Evolutionary conservation across 371 early-diverging fungal genomes (phyloP).

Genomic region (Syncephalis fuscata): DNA sequence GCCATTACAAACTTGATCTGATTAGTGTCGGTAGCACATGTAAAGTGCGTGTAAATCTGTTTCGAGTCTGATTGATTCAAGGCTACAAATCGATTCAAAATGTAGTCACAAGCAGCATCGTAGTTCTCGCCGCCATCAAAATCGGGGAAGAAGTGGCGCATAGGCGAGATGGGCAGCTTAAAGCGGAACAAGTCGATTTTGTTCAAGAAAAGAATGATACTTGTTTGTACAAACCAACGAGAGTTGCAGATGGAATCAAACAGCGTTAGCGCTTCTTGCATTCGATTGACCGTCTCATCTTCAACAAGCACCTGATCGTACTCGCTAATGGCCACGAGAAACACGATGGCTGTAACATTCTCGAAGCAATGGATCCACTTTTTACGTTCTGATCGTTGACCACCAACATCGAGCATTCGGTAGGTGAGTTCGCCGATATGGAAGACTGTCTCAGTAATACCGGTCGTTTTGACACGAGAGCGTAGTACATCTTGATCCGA

Average conservation of each 20-base stretch:
- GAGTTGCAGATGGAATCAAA: constrained; percentile 94
- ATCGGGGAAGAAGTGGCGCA: constrained; percentile 72
- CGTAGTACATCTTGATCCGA: constrained; percentile 80
- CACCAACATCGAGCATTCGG: constrained; percentile 91
- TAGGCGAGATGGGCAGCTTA: constrained; percentile 65
- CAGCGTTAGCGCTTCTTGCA: constrained; percentile 87
- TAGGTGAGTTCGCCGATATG: constrained; percentile 68
- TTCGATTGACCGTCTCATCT: constrained; percentile 90
- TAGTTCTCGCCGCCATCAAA: constrained; percentile 54
- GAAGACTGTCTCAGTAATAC: constrained; percentile 80
- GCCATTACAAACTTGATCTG: constrained; percentile 93
- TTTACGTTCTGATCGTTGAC: constrained; percentile 85
- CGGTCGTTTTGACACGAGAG: constrained; percentile 81
- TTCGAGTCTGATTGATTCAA: constrained; percentile 68
- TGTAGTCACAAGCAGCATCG: constrained; percentile 68
- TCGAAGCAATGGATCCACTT: constrained; percentile 95
- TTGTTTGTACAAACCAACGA: constrained; percentile 83
- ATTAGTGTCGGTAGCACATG: constrained; percentile 94
- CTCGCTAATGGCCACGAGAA: constrained; percentile 84
- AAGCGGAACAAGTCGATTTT: constrained; percentile 89
- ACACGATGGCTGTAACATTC: constrained; percentile 90
- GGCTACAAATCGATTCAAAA: constrained; percentile 65
- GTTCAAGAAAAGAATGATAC: constrained; percentile 90
- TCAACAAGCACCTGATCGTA: constrained; percentile 94
- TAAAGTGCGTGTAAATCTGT: constrained; percentile 85